A percentile compares a stretch with the other conserved stretches of the same genome.
Evolutionary conservation across 257 asterid genomes (phyloP).

Genomic region (Jacaranda copaia): DNA sequence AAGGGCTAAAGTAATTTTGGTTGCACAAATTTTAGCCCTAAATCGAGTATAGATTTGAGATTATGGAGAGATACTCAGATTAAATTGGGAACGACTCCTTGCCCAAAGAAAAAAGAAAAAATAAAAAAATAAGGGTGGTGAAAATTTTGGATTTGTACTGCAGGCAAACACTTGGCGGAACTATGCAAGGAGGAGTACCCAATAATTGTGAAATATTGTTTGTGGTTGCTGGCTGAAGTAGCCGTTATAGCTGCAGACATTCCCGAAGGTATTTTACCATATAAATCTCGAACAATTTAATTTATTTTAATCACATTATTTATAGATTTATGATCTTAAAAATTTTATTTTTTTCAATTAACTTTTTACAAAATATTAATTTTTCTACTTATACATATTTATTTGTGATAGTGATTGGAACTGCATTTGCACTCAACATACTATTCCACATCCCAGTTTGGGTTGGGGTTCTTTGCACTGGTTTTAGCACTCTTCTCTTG

Average conservation of each 20-base stretch:
- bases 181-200: slow-evolving; percentile 89
- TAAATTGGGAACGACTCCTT: too few species aligned
- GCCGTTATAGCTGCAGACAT: slow-evolving; percentile 97
- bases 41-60: too few species aligned
- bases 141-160: neutral
- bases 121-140: too few species aligned
- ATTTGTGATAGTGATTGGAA: slow-evolving; percentile 75
- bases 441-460: slow-evolving; percentile 81
- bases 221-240: slow-evolving; percentile 88
- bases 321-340: too few species aligned
- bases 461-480: slow-evolving; percentile 91
- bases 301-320: too few species aligned
- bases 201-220: slow-evolving; percentile 55
- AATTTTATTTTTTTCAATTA: too few species aligned
- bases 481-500: slow-evolving; percentile 78
- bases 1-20: too few species aligned
- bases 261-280: slow-evolving; percentile 90
- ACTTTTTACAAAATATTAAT: too few species aligned
- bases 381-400: neutral
- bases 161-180: slow-evolving; percentile 88
- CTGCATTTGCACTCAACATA: slow-evolving; percentile 91
- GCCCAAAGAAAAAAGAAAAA: too few species aligned
- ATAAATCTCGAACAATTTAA: too few species aligned
- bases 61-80: too few species aligned
- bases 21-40: too few species aligned